Evolutionary conservation across 331 rosid species (phyloP), one percentile per base, ranked within the genome.

Genomic region (Rosa hybrid): DNA sequence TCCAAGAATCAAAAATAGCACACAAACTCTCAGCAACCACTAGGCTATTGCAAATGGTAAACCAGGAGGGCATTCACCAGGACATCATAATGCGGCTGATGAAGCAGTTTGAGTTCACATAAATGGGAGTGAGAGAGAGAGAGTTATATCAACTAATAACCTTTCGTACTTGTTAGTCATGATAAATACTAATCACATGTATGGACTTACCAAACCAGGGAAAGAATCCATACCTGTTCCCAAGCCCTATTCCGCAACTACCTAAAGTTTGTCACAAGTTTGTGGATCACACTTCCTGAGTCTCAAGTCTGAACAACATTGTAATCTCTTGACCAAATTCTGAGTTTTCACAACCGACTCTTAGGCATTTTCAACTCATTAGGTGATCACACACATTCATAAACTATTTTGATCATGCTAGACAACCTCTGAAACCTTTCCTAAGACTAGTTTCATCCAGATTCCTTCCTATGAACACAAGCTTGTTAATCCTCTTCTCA

Each of bases 401-500:
- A 30, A 6, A 27, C 9, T 14, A 49, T 30, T 56, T 21, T 14
- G 62, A 62, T 81, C 85, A 92, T 17, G 82, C 80, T 65, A 90
- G 48, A 86, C 98, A 94, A 62, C 98, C 97, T 83, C 64, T 92
- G 80, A 92, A 94, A 57, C 90, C 98, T 90, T 92, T 94, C 84
- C 89, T 86, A 38, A 94, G 90, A 78, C 91, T 83, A 78, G 90
- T 68, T 90, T 92, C 97, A 65, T 94, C 94, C 84, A 94, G 83
- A 76, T 94, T 92, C 82, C 92, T 91, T 85, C 98, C 98, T 45
- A 92, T 91, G 88, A 94, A 92, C 54, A 94, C 98, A 53, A 94
- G 88, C 81, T 94, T 94, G 85, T 89, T 94, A 49, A 89, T 85
- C 83, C 92, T 92, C 89, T 92, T 91, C 82, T 94, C 98, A 3